Percentiles rank a stretch among this genome's conserved stretches.
phyloP scores from a whole-genome alignment of 495 filamentous ascomycete genomes.

The Penicillium ochrochloron region DNA sequence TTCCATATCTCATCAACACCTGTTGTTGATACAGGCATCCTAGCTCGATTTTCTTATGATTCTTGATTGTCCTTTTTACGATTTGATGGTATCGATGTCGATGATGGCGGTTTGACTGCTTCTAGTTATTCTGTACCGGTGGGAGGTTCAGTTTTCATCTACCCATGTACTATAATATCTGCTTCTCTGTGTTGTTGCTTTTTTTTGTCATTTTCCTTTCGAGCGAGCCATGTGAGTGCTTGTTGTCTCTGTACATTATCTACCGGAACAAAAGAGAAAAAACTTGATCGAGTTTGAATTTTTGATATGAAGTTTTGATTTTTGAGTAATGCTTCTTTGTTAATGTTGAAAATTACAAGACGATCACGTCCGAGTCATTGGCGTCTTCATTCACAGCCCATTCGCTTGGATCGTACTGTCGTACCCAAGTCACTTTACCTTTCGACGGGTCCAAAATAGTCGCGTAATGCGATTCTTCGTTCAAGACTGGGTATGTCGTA shows the following conservation, averaged over 20 bases:
- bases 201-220: not conserved
- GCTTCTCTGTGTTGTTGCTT: not conserved
- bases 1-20: not conserved
- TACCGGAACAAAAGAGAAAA: not conserved
- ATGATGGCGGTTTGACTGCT: conserved; percentile 13
- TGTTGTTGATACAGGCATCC: conserved; percentile 1
- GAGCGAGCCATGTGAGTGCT: conserved; percentile 9
- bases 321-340: not conserved
- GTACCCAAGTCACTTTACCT: conserved; percentile 51
- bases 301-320: conserved; percentile 1
- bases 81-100: conserved; percentile 24
- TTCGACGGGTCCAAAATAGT: conserved; percentile 53
- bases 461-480: conserved; percentile 59
- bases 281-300: conserved; percentile 2
- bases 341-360: not conserved
- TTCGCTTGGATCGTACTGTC: conserved; percentile 29
- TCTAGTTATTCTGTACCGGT: not conserved
- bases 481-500: conserved; percentile 51
- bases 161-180: conserved; percentile 18
- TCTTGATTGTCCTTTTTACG: conserved; percentile 21
- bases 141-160: not conserved
- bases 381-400: conserved; percentile 7
- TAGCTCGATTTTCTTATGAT: not conserved
- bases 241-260: conserved; percentile 10
- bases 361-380: not conserved